Evolutionary conservation across 352 stramenopile genomes (phyloP), one percentile per base, ranked within the genome.

Genomic region (Plasmopara halstedii): DNA sequence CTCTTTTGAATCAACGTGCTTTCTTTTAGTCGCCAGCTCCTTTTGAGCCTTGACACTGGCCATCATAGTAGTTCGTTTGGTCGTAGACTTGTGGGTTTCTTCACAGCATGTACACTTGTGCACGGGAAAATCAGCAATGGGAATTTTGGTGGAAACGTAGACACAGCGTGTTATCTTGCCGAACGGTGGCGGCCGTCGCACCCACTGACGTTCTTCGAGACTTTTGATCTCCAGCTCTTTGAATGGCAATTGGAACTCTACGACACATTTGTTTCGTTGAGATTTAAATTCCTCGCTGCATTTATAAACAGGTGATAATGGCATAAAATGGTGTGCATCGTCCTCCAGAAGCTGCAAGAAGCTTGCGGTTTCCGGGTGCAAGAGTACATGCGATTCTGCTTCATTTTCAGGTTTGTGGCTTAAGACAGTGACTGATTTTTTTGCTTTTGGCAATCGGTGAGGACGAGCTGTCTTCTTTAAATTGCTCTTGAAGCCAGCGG

Each of bases 31-130:
- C 20, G 19, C 45, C 2, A 52, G 20, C 17, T 65, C 50, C 21
- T 54, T 57, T 17, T 62, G 49, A 19, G 63, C 65, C 35, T 67
- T 76, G 2, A 52, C 60, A 37, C 37, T 72, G 25, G 68, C 68
- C 53, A 80, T 76, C 40, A 71, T 54, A 32, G 74, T 70, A 39
- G 73, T 71, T 44, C 68, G 65, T 40, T 76, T 76, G 19, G 68
- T 70, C 50, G 67, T 74, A 18, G 52, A 72, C 32, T 72, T 73
- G 23, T 68, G 42, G 2, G 54, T 77, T 18, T 75, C 70, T 21
- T 70, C 59, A 40, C 57, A 81, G 51, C 79, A 91, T 45, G 82
- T 73, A 58, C 79, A 91, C 32, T 87, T 87, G 54, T 85, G 78
- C 40, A 86, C 70, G 3, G 70, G 68, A 26, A 84, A 51, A 42